Evolutionary conservation across 805 yeast species (phyloP).

Genomic region (Candida verbasci): DNA sequence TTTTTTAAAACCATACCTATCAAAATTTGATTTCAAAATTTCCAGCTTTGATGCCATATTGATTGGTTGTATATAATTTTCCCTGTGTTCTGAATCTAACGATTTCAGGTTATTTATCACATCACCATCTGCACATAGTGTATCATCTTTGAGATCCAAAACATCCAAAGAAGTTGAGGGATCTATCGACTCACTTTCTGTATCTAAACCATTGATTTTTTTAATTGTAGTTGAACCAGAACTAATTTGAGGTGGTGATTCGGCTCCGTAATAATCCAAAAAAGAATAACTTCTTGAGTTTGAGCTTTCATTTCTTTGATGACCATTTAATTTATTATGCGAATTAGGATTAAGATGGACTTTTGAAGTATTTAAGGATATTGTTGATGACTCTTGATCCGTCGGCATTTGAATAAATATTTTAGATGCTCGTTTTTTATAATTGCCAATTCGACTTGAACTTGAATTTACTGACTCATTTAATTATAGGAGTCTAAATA

Average conservation of each 20-base stretch:
- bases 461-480: too few relatives aligned
- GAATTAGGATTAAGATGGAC: neutral
- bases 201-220: neutral
- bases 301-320: constrained; percentile 26
- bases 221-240: neutral
- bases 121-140: constrained; percentile 2
- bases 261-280: constrained; percentile 29
- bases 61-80: constrained; percentile 3
- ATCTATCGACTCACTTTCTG: constrained; percentile 3
- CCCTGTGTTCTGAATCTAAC: constrained; percentile 1
- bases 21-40: constrained; percentile 32
- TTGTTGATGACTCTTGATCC: neutral
- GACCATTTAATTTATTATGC: constrained; percentile 8
- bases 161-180: constrained; percentile 6
- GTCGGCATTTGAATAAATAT: neutral
- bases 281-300: constrained; percentile 34
- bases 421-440: too few relatives aligned
- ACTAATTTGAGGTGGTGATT: constrained; percentile 6
- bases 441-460: too few relatives aligned
- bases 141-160: constrained; percentile 5
- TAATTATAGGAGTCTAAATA: too few relatives aligned
- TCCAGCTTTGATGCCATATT: constrained; percentile 7
- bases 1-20: constrained; percentile 86
- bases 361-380: neutral
- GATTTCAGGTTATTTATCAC: neutral